A percentile compares a stretch with the other conserved stretches of the same genome.
phyloP scores from a whole-genome alignment of 345 rosid genomes.

The Linum tenue region DNA sequence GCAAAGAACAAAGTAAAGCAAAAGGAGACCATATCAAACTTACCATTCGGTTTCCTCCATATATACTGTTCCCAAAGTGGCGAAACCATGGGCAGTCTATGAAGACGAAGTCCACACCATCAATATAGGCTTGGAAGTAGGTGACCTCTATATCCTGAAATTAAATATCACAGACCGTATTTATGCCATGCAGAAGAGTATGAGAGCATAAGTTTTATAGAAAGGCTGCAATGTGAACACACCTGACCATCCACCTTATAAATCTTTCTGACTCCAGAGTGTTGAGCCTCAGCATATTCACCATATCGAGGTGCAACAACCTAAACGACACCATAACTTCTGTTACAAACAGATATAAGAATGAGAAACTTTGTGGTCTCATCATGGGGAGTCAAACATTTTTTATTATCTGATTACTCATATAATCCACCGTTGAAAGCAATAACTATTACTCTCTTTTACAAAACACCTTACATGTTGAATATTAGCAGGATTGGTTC shows the following conservation, averaged over 20 bases:
- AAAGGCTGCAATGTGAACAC: constrained; percentile 19
- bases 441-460: too few species aligned
- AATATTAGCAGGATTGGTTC: too few species aligned
- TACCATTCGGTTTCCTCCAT: constrained; percentile 72
- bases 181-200: background rate
- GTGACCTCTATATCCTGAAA: constrained; percentile 74
- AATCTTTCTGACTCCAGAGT: constrained; percentile 53
- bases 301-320: constrained; percentile 88
- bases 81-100: constrained; percentile 51
- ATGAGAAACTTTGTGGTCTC: too few species aligned
- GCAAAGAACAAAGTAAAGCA: constrained; percentile 1
- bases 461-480: too few species aligned
- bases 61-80: constrained; percentile 53
- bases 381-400: too few species aligned
- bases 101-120: constrained; percentile 96
- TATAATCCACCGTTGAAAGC: too few species aligned
- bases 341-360: background rate
- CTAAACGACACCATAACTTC: constrained; percentile 24
- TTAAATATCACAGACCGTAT: background rate
- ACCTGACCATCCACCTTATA: constrained; percentile 91
- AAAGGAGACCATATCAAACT: constrained; percentile 9
- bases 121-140: constrained; percentile 73
- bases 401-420: too few species aligned
- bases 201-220: background rate
- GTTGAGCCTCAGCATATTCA: constrained; percentile 52